phyloP scores from a whole-genome alignment of 331 rosid genomes.

The Malus hybrid region DNA sequence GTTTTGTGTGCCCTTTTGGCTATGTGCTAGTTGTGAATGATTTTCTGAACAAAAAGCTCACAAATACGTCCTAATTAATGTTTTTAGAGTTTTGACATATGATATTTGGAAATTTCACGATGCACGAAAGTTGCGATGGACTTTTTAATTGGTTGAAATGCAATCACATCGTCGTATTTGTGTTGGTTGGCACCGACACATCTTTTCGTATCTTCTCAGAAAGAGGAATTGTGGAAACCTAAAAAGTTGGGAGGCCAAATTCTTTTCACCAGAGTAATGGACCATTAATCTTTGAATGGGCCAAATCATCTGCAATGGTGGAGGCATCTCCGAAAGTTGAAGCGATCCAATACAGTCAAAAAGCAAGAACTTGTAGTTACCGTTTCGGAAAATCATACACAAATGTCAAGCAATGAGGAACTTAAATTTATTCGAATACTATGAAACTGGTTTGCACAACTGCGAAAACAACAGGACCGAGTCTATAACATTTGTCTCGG shows the following conservation, averaged over 20 bases:
- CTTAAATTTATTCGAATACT: slow-evolving; percentile 12
- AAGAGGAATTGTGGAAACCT: too few species aligned
- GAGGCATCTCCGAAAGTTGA: background rate
- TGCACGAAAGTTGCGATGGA: too few species aligned
- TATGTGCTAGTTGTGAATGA: background rate
- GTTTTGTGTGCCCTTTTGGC: background rate
- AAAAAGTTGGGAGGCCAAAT: background rate
- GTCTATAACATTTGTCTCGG: slow-evolving; percentile 3
- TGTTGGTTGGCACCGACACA: slow-evolving; percentile 5
- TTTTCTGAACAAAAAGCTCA: background rate
- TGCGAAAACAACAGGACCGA: background rate
- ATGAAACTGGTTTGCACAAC: slow-evolving; percentile 5
- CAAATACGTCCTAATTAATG: too few species aligned
- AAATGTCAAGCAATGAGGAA: slow-evolving; percentile 3
- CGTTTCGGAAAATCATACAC: background rate
- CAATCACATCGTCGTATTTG: background rate
- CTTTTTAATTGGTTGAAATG: background rate
- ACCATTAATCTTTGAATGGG: too few species aligned
- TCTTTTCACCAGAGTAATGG: too few species aligned
- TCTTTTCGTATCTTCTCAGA: background rate
- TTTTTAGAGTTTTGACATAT: background rate
- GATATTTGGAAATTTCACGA: background rate
- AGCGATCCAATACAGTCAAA: background rate
- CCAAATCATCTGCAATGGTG: background rate
- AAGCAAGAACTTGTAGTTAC: background rate